phyloP scores from a whole-genome alignment of 1,284 basidiomycete genomes.

The Irpex sp. region DNA sequence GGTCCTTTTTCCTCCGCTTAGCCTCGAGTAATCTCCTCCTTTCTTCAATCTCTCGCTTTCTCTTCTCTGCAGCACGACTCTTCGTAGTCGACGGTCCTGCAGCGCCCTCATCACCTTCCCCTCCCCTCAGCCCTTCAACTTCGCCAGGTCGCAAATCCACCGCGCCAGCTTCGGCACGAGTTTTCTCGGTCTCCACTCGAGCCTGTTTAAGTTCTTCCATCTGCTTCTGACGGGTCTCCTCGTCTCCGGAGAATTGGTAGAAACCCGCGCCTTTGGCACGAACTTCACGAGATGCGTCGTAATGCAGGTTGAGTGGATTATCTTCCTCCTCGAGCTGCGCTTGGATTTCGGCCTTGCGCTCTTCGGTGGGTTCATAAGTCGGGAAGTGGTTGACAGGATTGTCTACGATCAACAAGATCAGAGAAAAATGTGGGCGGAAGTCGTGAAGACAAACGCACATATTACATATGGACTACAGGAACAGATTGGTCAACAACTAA shows the following conservation, averaged over 20 bases:
- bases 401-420: slow-evolving; percentile 37
- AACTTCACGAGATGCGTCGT: slow-evolving; percentile 78
- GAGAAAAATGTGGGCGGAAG: not conserved
- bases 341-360: slow-evolving; percentile 73
- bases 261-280: slow-evolving; percentile 88
- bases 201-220: slow-evolving; percentile 74
- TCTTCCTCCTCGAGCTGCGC: slow-evolving; percentile 72
- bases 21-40: slow-evolving; percentile 74
- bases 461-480: slow-evolving; percentile 51
- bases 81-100: slow-evolving; percentile 18
- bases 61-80: slow-evolving; percentile 72
- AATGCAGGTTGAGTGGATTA: slow-evolving; percentile 74
- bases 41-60: slow-evolving; percentile 78
- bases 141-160: slow-evolving; percentile 59
- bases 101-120: slow-evolving; percentile 22
- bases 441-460: slow-evolving; percentile 25
- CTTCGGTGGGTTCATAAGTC: slow-evolving; percentile 79
- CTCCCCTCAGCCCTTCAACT: slow-evolving; percentile 59
- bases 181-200: slow-evolving; percentile 70
- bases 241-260: slow-evolving; percentile 85
- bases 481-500: slow-evolving; percentile 2
- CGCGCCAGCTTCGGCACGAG: slow-evolving; percentile 57
- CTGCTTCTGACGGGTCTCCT: slow-evolving; percentile 68
- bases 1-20: slow-evolving; percentile 62
- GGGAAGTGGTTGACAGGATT: slow-evolving; percentile 83